Conservation (phyloP, 192 early-diverging fungal species). For the Linderina pennispora region DNA sequence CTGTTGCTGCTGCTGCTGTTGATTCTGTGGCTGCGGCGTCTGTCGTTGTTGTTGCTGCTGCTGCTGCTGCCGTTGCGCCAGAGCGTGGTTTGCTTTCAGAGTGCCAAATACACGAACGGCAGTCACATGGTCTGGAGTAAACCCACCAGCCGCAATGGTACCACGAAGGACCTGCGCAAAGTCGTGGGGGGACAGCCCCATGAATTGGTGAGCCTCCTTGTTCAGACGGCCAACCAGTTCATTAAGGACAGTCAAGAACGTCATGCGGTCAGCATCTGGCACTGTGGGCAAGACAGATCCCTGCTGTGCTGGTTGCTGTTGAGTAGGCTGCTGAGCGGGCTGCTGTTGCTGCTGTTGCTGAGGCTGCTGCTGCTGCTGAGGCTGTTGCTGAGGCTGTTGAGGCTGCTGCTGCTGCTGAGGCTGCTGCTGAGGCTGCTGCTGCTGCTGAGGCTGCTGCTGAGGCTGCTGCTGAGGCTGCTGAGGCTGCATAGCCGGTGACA, state of each 20-base stretch:
- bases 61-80: not conserved
- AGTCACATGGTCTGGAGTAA: too few relatives aligned
- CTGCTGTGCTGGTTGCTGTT: not conserved
- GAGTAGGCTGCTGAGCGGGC: not conserved
- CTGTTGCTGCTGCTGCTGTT: not conserved
- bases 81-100: not conserved
- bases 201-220: too few relatives aligned
- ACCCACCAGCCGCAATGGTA: too few relatives aligned
- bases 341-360: not conserved
- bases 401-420: slow-evolving; percentile 3
- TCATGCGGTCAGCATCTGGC: too few relatives aligned
- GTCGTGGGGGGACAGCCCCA: too few relatives aligned
- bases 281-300: too few relatives aligned
- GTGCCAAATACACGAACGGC: too few relatives aligned
- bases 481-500: slow-evolving; percentile 24
- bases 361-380: not conserved
- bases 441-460: slow-evolving; percentile 8
- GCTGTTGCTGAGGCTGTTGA: slow-evolving; percentile 11
- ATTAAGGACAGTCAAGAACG: too few relatives aligned
- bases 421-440: slow-evolving; percentile 10
- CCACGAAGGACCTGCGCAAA: too few relatives aligned
- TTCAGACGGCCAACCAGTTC: too few relatives aligned
- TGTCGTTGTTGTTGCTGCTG: not conserved
- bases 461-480: not conserved
- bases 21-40: not conserved